phyloP scores from a whole-genome alignment of 768 basidiomycete genomes.

The Podaxis sp. region DNA sequence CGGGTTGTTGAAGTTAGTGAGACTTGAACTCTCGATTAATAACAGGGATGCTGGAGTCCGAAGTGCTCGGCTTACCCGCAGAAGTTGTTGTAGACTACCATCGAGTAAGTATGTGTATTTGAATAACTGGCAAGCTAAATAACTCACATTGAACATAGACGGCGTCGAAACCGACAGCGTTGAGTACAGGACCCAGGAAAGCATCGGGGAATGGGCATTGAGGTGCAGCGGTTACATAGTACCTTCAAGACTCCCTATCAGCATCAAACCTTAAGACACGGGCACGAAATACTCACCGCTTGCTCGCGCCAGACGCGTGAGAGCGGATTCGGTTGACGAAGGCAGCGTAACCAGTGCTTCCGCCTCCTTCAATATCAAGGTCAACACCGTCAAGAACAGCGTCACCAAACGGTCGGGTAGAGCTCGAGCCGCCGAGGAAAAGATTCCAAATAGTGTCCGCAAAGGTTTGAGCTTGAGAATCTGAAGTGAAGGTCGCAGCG shows the following conservation, averaged over 20 bases:
- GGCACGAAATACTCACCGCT: constrained; percentile 34
- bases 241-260: constrained; percentile 30
- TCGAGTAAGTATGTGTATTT: not conserved
- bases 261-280: not conserved
- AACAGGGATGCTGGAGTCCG: not conserved
- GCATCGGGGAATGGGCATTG: constrained; percentile 66
- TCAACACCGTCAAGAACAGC: constrained; percentile 67
- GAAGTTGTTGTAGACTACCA: constrained; percentile 42
- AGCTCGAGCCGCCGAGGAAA: constrained; percentile 63
- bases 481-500: constrained; percentile 48
- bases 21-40: constrained; percentile 17
- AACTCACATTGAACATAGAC: constrained; percentile 53
- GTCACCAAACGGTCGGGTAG: constrained; percentile 59
- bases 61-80: constrained; percentile 30
- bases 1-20: constrained; percentile 40
- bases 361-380: constrained; percentile 65
- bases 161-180: constrained; percentile 62
- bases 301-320: constrained; percentile 45
- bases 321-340: constrained; percentile 48
- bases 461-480: constrained; percentile 49
- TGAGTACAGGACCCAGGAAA: constrained; percentile 49
- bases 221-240: constrained; percentile 55
- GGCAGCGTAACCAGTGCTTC: constrained; percentile 41
- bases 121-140: not conserved
- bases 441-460: constrained; percentile 64